Conservation (phyloP, 73 alveolate genomes). For the Paramecium caudatum region DNA sequence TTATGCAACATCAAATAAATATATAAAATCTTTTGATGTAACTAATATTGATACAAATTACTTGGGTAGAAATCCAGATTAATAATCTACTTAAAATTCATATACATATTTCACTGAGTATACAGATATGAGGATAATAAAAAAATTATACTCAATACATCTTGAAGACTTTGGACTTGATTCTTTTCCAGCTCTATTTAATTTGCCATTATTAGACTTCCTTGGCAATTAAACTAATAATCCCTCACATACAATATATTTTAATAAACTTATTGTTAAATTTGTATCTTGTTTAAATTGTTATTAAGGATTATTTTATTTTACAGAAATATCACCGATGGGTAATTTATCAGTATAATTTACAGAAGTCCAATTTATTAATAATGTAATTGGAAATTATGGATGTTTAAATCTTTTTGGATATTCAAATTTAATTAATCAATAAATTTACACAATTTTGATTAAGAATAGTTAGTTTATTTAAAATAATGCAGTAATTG, state of each 20-base stretch:
- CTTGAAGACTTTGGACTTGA: not conserved
- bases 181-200: not conserved
- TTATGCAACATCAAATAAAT: too few relatives aligned
- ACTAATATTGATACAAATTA: not conserved
- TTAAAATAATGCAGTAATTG: not conserved
- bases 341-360: not conserved
- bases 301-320: not conserved
- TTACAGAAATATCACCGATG: not conserved
- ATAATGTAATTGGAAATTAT: not conserved
- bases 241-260: not conserved
- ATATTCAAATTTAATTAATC: not conserved
- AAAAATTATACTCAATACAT: not conserved
- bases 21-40: too few relatives aligned
- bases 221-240: not conserved
- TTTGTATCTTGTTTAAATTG: not conserved
- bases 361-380: not conserved
- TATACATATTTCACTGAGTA: not conserved
- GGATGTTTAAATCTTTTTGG: conserved; percentile 17
- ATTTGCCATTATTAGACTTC: not conserved
- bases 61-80: not conserved
- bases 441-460: not conserved
- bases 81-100: not conserved
- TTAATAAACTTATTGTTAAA: not conserved
- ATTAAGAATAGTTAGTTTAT: not conserved
- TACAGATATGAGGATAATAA: not conserved